phyloP scores from a whole-genome alignment of 2,329 filamentous ascomycete genomes.

The Ceratocystis destructans region DNA sequence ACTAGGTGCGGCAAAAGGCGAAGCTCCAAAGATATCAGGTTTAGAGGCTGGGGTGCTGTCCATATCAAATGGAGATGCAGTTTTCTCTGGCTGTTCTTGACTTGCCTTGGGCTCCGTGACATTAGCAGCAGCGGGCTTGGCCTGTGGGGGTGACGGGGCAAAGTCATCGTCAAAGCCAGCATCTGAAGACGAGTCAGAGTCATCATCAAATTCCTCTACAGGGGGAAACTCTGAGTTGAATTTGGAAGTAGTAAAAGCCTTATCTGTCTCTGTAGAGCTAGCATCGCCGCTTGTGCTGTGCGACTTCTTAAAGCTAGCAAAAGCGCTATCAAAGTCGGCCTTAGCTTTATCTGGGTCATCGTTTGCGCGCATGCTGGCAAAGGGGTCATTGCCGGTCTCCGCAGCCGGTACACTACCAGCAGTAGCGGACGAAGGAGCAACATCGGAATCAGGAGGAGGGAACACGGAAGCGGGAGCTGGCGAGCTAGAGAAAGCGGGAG shows the following conservation, averaged over 20 bases:
- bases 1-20: slow-evolving; percentile 21
- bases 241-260: slow-evolving; percentile 32
- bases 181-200: slow-evolving; percentile 69
- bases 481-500: neutral
- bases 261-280: slow-evolving; percentile 24
- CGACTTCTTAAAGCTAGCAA: slow-evolving; percentile 55
- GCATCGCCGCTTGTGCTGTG: slow-evolving; percentile 34
- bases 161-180: slow-evolving; percentile 90
- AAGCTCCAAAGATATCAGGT: slow-evolving; percentile 31
- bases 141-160: slow-evolving; percentile 44
- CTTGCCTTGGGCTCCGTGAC: slow-evolving; percentile 24
- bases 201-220: slow-evolving; percentile 73
- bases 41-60: slow-evolving; percentile 19
- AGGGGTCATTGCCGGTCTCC: slow-evolving; percentile 5
- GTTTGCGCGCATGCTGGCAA: slow-evolving; percentile 30
- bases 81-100: slow-evolving; percentile 17
- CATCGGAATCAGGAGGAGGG: slow-evolving; percentile 20
- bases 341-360: slow-evolving; percentile 49
- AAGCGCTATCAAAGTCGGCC: slow-evolving; percentile 74
- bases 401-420: neutral
- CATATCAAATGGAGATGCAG: slow-evolving; percentile 12
- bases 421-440: neutral
- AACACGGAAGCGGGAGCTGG: slow-evolving; percentile 19
- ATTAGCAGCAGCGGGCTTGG: slow-evolving; percentile 20
- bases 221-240: slow-evolving; percentile 80